Evolutionary conservation across 768 basidiomycete genomes (phyloP).

Genomic region (Daedalea quercina): DNA sequence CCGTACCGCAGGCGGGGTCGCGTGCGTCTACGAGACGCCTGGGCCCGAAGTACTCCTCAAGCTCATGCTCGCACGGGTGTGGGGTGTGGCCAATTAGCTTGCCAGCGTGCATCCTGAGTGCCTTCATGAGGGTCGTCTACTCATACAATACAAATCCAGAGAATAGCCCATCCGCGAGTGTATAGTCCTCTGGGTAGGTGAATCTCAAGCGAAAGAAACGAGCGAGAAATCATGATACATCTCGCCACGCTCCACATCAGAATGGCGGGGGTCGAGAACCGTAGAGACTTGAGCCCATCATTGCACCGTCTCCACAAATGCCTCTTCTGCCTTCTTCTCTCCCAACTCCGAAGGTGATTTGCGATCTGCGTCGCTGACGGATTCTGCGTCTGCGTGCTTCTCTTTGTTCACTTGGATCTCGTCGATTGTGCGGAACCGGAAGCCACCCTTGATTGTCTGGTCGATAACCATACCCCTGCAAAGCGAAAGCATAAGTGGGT

Average conservation of each 20-base stretch:
- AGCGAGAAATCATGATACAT: too few relatives aligned
- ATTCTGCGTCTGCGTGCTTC: slow-evolving; percentile 5
- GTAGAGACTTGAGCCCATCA: not conserved
- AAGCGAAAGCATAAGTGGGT: not conserved
- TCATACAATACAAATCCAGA: not conserved
- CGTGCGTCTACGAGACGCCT: slow-evolving; percentile 52
- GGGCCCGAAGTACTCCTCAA: slow-evolving; percentile 45
- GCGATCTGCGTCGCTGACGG: slow-evolving; percentile 1
- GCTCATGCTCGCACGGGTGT: slow-evolving; percentile 48
- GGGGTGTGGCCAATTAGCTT: slow-evolving; percentile 29
- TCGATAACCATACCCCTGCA: slow-evolving; percentile 46
- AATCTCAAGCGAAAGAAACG: too few relatives aligned
- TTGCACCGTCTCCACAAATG: slow-evolving; percentile 12
- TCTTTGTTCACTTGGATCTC: slow-evolving; percentile 26
- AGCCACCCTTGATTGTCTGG: slow-evolving; percentile 41
- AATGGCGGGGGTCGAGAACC: too few relatives aligned
- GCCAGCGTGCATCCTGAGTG: not conserved
- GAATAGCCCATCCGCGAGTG: not conserved
- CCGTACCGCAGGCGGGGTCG: slow-evolving; percentile 18
- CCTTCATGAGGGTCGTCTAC: not conserved
- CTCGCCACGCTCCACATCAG: too few relatives aligned
- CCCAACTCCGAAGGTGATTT: slow-evolving; percentile 8
- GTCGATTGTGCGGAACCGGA: slow-evolving; percentile 43
- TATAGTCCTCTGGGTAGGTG: not conserved
- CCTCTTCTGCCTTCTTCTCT: slow-evolving; percentile 15